These are phyloP conservation scores for Castanea crenata DNA, from an alignment of 306 rosid species.

Conservation along the genomic window DNA sequence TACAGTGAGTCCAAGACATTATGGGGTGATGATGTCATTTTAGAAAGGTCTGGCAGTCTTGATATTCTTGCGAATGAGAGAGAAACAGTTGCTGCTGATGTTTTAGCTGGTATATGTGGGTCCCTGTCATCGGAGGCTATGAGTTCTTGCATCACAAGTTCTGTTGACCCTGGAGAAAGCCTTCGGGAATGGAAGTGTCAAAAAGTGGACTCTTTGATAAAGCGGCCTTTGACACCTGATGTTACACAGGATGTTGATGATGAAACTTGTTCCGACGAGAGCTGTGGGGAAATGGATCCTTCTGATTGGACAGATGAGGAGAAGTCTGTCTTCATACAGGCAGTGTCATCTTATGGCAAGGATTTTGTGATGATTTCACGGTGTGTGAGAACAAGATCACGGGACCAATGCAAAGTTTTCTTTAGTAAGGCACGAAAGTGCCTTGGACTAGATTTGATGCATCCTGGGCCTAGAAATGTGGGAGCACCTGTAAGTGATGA, in stretches of 20 bases:
- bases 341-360: constrained; percentile 77
- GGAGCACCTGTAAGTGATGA: constrained; percentile 53
- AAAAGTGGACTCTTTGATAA: constrained; percentile 36
- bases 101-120: constrained; percentile 86
- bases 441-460: constrained; percentile 74
- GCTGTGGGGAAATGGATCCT: constrained; percentile 87
- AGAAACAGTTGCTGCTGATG: constrained; percentile 89
- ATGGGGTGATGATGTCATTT: constrained; percentile 30
- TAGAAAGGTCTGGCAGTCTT: constrained; percentile 47
- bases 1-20: constrained; percentile 37
- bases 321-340: constrained; percentile 73
- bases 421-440: constrained; percentile 91
- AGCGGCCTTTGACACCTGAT: constrained; percentile 42
- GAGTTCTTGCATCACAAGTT: constrained; percentile 77
- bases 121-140: constrained; percentile 85
- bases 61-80: constrained; percentile 65
- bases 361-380: constrained; percentile 70
- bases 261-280: constrained; percentile 89
- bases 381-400: constrained; percentile 67
- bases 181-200: constrained; percentile 47
- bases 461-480: constrained; percentile 43
- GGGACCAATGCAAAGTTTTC: constrained; percentile 87
- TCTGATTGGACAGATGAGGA: constrained; percentile 88
- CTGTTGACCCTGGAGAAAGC: constrained; percentile 61
- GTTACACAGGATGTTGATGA: constrained; percentile 52